Base-by-base conservation (phyloP, 176 grass and related monocot species). In the Eleusine coracana region DNA sequence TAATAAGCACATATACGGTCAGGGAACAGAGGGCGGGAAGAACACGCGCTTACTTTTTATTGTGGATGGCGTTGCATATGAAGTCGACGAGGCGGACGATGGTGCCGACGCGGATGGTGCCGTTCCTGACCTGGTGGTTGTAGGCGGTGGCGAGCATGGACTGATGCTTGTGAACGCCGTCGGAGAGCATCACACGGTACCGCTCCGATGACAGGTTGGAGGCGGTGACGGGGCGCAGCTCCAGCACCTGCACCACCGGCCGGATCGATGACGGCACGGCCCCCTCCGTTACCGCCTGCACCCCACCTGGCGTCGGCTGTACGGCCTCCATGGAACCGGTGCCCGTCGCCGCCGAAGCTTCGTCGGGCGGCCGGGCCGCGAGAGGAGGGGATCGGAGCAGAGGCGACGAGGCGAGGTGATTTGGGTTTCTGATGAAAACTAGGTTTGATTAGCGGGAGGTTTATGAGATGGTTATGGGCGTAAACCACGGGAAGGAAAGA, bases 111-210 rank as follows among this genome's bases (percentile, higher is more conserved):
- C 91, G 89, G 27, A 94, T 69, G 10, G 51, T 0, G 17, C 85
- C 80, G 74, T 76, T 64, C 83, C 79, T 83, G 74, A 97, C 89
- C 45, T 89, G 62, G 6, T 13, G 0, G 72, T 92, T 94, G 85
- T 89, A 80, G 76, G 85, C 82, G 18, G 94, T 94, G 60, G 89
- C 83, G 70, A 97, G 91, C 85, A 97, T 97, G 58, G 89, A 73
- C 87, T 94, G 94, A 36, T 92, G 92, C 82, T 79, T 80, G 77
- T 92, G 66, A 28, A 55, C 54, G 46, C 92, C 94, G 65, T 97
- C 94, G 44, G 92, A 97, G 70, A 94, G 87, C 23, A 94, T 66
- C 80, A 97, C 77, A 45, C 92, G 89, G 88, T 77, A 97, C 28
- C 92, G 91, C 83, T 92, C 90, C 34, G 92, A 72, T 63, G 49